phyloP scores from a whole-genome alignment of 2,329 filamentous ascomycete genomes.

The Lojkania enalia region DNA sequence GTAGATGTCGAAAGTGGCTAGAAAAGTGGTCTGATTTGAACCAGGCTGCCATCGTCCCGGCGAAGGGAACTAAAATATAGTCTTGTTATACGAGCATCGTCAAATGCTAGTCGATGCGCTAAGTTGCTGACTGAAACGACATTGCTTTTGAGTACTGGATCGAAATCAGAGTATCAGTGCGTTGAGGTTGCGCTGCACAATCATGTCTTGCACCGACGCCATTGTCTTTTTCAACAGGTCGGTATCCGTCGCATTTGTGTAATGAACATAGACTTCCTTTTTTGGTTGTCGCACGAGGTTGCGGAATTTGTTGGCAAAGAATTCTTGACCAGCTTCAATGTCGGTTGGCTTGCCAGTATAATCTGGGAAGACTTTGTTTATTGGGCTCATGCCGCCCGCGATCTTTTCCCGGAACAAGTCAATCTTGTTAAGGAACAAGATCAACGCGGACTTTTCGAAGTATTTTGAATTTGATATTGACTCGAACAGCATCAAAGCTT shows the following conservation, averaged over 20 bases:
- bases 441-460: slow-evolving; percentile 56
- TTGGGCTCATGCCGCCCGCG: slow-evolving; percentile 49
- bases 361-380: slow-evolving; percentile 55
- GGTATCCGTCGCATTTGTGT: slow-evolving; percentile 57
- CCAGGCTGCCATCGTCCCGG: background rate
- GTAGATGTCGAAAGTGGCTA: background rate
- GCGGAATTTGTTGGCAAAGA: slow-evolving; percentile 56
- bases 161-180: slow-evolving; percentile 48
- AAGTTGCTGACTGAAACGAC: slow-evolving; percentile 8
- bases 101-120: slow-evolving; percentile 10
- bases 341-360: slow-evolving; percentile 50
- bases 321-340: slow-evolving; percentile 53
- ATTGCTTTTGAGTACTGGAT: slow-evolving; percentile 17
- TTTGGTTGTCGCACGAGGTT: slow-evolving; percentile 54
- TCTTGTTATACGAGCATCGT: slow-evolving; percentile 10
- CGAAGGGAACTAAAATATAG: slow-evolving; percentile 3
- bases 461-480: slow-evolving; percentile 57
- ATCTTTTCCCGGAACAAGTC: slow-evolving; percentile 58
- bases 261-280: slow-evolving; percentile 58
- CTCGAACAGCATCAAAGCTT: slow-evolving; percentile 58
- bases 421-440: slow-evolving; percentile 59
- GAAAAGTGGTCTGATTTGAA: slow-evolving; percentile 7
- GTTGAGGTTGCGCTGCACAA: slow-evolving; percentile 57
- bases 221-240: slow-evolving; percentile 61
- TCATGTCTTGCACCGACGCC: slow-evolving; percentile 58